phyloP scores from a whole-genome alignment of 495 filamentous ascomycete species.

The Penicillium salamii region DNA sequence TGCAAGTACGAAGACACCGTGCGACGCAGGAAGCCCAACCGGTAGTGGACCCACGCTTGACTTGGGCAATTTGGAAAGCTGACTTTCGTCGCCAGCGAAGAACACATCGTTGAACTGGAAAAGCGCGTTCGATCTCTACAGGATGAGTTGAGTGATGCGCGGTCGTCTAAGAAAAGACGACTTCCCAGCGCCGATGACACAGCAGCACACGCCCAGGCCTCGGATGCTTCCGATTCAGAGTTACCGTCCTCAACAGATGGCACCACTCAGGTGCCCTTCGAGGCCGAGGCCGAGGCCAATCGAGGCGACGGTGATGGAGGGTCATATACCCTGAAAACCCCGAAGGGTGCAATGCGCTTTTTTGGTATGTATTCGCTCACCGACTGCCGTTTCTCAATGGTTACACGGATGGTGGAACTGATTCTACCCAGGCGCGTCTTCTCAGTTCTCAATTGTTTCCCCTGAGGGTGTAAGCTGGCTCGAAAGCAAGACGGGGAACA shows the following conservation, averaged over 20 bases:
- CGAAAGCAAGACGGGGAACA: neutral
- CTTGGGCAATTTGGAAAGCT: neutral
- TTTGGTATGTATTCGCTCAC: conserved; percentile 10
- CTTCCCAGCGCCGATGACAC: neutral
- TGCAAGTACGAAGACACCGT: conserved; percentile 7
- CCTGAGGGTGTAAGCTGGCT: neutral
- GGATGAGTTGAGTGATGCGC: conserved; percentile 3
- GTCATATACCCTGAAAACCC: conserved; percentile 8
- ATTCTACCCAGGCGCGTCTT: conserved; percentile 12
- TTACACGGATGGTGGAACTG: neutral
- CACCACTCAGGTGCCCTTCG: neutral
- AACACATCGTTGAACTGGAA: conserved; percentile 4
- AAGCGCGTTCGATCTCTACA: conserved; percentile 1
- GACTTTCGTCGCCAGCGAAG: neutral
- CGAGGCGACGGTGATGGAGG: neutral
- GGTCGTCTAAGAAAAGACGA: neutral
- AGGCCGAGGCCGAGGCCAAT: conserved; percentile 2
- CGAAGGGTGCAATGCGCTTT: conserved; percentile 13
- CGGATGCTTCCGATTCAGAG: neutral
- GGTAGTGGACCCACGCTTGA: neutral
- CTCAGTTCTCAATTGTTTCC: conserved; percentile 6
- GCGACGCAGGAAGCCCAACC: neutral
- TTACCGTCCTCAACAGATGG: neutral
- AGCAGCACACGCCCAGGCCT: neutral
- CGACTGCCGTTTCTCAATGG: neutral